Evolutionary conservation across 2,329 filamentous ascomycete species (phyloP).

Genomic region (Calycina herbarum): DNA sequence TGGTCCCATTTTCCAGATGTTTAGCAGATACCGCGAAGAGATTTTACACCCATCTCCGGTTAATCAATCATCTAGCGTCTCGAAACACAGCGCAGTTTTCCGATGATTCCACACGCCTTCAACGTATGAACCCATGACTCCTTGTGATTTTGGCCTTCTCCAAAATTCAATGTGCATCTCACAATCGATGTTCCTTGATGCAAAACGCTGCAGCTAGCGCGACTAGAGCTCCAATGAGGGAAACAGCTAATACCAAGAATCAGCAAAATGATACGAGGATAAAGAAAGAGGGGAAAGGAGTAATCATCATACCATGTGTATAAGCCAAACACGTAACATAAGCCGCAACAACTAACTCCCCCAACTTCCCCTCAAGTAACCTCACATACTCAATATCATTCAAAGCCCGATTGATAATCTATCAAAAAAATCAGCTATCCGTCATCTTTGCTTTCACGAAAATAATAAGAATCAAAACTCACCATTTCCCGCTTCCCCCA

Average conservation of each 20-base stretch:
- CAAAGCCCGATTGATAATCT: slow-evolving; percentile 10
- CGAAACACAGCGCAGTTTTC: not conserved
- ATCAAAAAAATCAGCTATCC: not conserved
- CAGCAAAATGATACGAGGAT: not conserved
- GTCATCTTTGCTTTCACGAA: not conserved
- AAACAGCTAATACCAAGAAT: slow-evolving; percentile 1
- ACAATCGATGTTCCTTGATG: slow-evolving; percentile 13
- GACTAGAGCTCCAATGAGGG: slow-evolving; percentile 6
- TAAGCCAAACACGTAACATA: slow-evolving; percentile 13
- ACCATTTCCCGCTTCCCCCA: slow-evolving; percentile 2
- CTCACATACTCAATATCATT: slow-evolving; percentile 13
- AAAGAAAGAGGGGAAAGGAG: not conserved
- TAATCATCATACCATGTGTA: slow-evolving; percentile 8
- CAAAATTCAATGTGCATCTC: not conserved
- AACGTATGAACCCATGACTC: not conserved
- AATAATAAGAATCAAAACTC: not conserved
- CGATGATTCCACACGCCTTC: not conserved
- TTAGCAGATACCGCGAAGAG: no score
- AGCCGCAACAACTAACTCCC: slow-evolving; percentile 7
- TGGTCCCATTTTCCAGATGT: no score
- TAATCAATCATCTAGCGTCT: not conserved
- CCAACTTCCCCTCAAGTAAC: slow-evolving; percentile 4
- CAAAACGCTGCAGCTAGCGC: slow-evolving; percentile 10
- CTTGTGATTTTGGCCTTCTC: not conserved
- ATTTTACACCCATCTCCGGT: not conserved